A percentile compares a stretch with the other conserved stretches of the same genome.
phyloP scores from a whole-genome alignment of 139 green algal genomes.

The Tetradesmus lagerheimii region DNA sequence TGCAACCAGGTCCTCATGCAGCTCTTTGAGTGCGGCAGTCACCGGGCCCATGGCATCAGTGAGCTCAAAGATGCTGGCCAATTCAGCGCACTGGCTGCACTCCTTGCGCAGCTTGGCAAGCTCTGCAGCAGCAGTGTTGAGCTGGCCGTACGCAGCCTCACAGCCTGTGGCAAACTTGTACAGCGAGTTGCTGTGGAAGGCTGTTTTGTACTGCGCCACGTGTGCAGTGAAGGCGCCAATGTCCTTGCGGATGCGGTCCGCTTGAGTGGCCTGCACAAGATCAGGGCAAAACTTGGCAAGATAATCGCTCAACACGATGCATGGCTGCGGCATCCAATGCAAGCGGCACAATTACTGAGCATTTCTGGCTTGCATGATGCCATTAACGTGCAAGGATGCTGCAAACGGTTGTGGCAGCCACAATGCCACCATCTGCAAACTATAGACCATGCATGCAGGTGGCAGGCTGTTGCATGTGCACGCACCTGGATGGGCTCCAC shows the following conservation, averaged over 20 bases:
- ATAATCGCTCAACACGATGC: too few relatives aligned
- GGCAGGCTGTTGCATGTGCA: not conserved
- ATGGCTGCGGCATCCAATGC: not conserved
- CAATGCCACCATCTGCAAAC: not conserved
- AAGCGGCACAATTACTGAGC: not conserved
- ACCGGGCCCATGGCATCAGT: slow-evolving; percentile 60
- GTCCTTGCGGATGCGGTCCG: slow-evolving; percentile 79
- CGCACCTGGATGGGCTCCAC: slow-evolving; percentile 76
- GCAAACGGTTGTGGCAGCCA: not conserved
- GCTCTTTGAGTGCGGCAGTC: slow-evolving; percentile 56
- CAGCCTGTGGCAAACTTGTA: slow-evolving; percentile 78
- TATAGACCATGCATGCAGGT: not conserved
- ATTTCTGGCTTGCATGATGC: not conserved
- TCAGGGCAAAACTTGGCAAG: not conserved
- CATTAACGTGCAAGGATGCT: not conserved
- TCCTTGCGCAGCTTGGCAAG: slow-evolving; percentile 65
- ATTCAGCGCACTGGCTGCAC: slow-evolving; percentile 62
- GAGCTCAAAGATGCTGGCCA: slow-evolving; percentile 91
- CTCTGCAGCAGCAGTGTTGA: slow-evolving; percentile 74
- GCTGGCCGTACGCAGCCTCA: slow-evolving; percentile 69
- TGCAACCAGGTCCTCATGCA: slow-evolving; percentile 75
- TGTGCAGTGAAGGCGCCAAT: slow-evolving; percentile 67
- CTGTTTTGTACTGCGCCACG: slow-evolving; percentile 62
- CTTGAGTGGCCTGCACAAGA: slow-evolving; percentile 52
- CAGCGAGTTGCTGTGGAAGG: slow-evolving; percentile 70